Evolutionary conservation across 2,329 filamentous ascomycete genomes (phyloP), one percentile per base, ranked within the genome.

Genomic region (Botrytis fragariae): DNA sequence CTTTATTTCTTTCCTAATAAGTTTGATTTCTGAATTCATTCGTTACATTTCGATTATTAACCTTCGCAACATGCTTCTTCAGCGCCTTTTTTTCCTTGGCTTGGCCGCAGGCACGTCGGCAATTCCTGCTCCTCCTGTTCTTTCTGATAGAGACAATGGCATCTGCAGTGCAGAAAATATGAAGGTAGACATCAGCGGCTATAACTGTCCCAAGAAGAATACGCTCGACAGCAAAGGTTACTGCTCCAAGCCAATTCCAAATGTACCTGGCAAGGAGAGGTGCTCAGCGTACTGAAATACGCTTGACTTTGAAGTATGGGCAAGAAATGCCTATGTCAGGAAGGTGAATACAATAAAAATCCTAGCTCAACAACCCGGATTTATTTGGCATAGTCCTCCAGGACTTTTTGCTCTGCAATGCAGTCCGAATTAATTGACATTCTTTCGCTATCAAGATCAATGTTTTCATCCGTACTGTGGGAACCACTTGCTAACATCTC

Each of bases 241-340:
- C 37, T 69, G 54, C n/a, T 69, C 67, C 7, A 42, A 29, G 10
- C 25, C 54, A 1, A 60, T 69, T 22, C 54, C 39, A 16, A 68
- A 39, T 29, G 44, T 54, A 18, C 63, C 63, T 25, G 63, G 29
- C 4, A 35, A 35, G 4, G n/a, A 29, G 32, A 54, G 51, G 12
- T 69, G 67, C 37, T 29, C 67, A 10, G 67, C 67, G n/a, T 69
- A 69, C 29, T 39, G 67, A 69, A 32, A n/a, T 44, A 37, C 37
- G 29, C 9, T 32, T 69, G 20, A 32, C 35, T 16, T 22, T 22
- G 8, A 42, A n/a, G 42, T 69, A 69, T 20, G 67, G 67, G 8
- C 67, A 69, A 39, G 54, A 69, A 35, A 42, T 69, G 29, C 67
- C 54, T 20, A 60, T 69, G 18, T n/a, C 18, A 6, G 22, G 39